These are phyloP conservation scores for Naematelia aurantialba DNA, from an alignment of 768 basidiomycete species.

Conservation along the genomic window DNA sequence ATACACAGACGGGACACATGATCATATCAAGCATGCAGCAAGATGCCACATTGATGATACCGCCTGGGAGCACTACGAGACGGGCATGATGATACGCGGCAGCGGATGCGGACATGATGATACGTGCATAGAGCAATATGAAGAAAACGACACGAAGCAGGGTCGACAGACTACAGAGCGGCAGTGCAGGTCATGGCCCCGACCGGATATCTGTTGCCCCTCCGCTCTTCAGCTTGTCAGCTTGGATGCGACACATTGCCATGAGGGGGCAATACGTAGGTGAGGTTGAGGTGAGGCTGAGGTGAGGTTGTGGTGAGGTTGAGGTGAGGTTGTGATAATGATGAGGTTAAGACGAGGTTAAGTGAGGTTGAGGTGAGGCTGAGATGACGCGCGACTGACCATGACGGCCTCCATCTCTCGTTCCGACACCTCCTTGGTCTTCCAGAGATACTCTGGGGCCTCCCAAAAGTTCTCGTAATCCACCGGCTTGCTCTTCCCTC, in stretches of 20 bases:
- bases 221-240: constrained; percentile 30
- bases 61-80: too few relatives aligned
- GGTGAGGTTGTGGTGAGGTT: neutral
- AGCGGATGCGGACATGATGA: neutral
- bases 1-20: too few relatives aligned
- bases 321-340: neutral
- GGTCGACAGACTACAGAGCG: too few relatives aligned
- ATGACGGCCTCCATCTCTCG: constrained; percentile 50
- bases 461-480: constrained; percentile 50
- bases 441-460: constrained; percentile 46
- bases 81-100: neutral
- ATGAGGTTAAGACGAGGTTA: neutral
- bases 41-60: too few relatives aligned
- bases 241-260: neutral
- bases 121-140: neutral
- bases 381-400: constrained; percentile 36
- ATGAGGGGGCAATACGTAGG: neutral
- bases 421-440: constrained; percentile 38
- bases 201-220: constrained; percentile 40
- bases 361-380: neutral
- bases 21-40: too few relatives aligned
- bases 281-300: neutral
- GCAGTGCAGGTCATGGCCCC: constrained; percentile 23
- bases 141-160: too few relatives aligned
- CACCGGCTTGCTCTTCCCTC: constrained; percentile 21